Base-by-base conservation (phyloP, 2,329 filamentous ascomycete species). In the Phialocephala subalpina region DNA sequence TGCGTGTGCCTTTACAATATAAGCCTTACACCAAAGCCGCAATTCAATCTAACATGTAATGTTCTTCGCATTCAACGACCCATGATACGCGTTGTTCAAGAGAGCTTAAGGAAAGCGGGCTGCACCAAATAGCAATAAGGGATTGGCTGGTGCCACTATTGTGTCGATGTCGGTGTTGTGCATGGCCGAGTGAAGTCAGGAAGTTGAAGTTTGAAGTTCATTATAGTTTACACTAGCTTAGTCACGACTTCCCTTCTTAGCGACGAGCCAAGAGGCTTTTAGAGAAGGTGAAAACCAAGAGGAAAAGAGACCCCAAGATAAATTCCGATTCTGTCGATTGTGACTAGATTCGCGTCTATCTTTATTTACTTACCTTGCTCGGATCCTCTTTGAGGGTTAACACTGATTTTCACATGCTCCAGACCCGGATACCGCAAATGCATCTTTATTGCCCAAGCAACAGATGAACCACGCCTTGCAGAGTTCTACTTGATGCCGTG, bases 391-490 rank as follows among this genome's bases (percentile, higher is more conserved):
- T 25, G n/a, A 49, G 9, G n/a, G 9, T n/a, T 7, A 49, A 11
- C 7, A 5, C 12, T 22, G 9, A 8, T 18, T 4, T 18, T 33
- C 49, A 29, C 27, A 53, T 33, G n/a, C 49, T 53, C n/a, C 3
- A 29, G 49, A 27, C 27, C 18, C 27, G 18, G n/a, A 18, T 18
- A 29, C 25, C 18, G 49, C 49, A 53, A 62, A 59, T 63, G 40
- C 38, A 53, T 27, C 60, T 38, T 58, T 62, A 63, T 67, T 67
- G 61, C 63, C 62, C 66, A 61, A 68, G 64, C 56, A 64, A 53
- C 65, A 49, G 63, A 65, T 52, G 62, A 58, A 60, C 57, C 65
- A 61, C 58, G 67, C 63, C 67, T 64, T 67, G 60, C 65, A 65
- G 63, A 63, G 58, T 58, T 66, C 58, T 60, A 66, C 38, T 58